Evolutionary conservation across 208 protist genomes (phyloP).

Genomic region (Acanthamoeba sp.): DNA sequence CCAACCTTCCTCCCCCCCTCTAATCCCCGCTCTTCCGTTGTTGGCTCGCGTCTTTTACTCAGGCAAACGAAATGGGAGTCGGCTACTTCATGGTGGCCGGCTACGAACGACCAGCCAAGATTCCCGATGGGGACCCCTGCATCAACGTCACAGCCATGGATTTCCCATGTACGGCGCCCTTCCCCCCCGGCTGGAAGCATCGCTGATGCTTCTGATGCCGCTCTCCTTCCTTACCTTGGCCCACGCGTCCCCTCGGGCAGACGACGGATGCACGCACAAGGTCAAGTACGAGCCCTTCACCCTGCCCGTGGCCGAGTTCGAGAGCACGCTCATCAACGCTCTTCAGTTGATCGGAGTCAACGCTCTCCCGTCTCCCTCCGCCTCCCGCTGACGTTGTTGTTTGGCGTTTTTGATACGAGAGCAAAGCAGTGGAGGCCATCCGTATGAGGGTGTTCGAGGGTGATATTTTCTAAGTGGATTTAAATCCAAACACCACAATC

Average conservation of each 20-base stretch:
- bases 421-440: no score
- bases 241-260: no score
- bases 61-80: background rate
- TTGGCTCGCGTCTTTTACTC: background rate
- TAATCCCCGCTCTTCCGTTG: no score
- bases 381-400: no score
- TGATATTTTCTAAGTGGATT: no score
- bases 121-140: background rate
- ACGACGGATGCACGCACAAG: conserved; percentile 37
- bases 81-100: background rate
- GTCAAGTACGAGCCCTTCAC: conserved; percentile 21
- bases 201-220: no score
- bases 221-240: background rate
- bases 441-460: no score
- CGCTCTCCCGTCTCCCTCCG: no score
- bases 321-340: conserved; percentile 33
- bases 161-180: background rate
- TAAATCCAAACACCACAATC: no score
- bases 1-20: no score
- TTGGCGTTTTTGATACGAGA: no score
- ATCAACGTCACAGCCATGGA: background rate
- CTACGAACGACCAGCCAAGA: background rate
- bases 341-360: conserved; percentile 45
- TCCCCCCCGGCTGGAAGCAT: no score
- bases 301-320: background rate